Base-by-base conservation (phyloP, 805 yeast species). In the Wilhelminamyces savonicus region DNA sequence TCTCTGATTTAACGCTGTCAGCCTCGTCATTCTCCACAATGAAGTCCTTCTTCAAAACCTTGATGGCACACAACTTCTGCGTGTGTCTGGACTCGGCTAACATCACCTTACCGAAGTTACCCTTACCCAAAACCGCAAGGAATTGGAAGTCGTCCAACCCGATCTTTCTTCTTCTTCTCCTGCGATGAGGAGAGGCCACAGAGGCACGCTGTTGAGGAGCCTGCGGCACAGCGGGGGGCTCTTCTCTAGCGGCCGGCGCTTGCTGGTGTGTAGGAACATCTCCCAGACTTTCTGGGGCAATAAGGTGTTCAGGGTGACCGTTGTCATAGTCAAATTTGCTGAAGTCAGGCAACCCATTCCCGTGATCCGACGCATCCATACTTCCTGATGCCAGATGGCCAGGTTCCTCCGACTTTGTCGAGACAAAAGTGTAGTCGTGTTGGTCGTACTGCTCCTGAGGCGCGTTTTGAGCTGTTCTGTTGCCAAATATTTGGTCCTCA, bases 51-150 rank as follows among this genome's bases (percentile, higher is more conserved):
- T 92, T 92, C 58, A 92, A 71, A 16, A 92, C 97, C 61, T 92
- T 92, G 34, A 92, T 88, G 16, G 99, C 99, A 62, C 96, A 92
- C 32, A 92, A 59, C 32, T 76, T 74, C 30, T 75, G 73, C 1
- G 90, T 78, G 37, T 79, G 82, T 51, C 90, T 79, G 11, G 95
- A 83, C 59, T 90, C 95, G 1, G 97, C 97, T 43, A 92, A 71
- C 88, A 92, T 85, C 33, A 92, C 98, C 53, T 92, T 92, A 59
- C 99, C 99, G 55, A 92, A 92, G 56, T 92, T 92, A 62, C 99
- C 99, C 54, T 88, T 92, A 46, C 99, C 99, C 35, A 92, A 70
- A 7, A 92, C 98, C 7, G 97, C 94, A 43, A 92, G 61, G 50
- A 92, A 82, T 44, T 85, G 82, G 69, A 92, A 92, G 58, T 92